Evolutionary conservation across 2,329 filamentous ascomycete genomes (phyloP).

Genomic region (Dendryphion nanum): DNA sequence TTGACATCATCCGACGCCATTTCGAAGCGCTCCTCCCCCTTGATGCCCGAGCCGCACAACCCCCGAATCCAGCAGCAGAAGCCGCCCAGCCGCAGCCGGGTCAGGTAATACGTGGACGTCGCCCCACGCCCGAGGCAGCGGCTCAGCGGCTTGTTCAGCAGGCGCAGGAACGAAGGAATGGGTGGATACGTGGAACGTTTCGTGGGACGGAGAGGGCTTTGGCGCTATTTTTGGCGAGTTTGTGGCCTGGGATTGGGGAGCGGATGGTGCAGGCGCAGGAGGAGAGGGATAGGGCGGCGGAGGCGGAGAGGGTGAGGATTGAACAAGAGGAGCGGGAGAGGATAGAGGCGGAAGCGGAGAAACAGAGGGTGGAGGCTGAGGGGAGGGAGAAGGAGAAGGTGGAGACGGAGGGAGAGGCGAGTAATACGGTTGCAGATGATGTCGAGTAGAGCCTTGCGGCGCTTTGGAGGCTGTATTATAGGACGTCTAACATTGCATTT

Average conservation of each 20-base stretch:
- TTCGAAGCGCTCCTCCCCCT: conserved; percentile 44
- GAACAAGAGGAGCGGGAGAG: conserved; percentile 19
- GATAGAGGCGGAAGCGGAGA: conserved; percentile 14
- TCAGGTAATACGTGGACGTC: not conserved
- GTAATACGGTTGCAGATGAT: too few relatives aligned
- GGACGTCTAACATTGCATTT: too few relatives aligned
- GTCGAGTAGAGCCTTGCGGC: too few relatives aligned
- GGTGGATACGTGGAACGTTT: conserved; percentile 35
- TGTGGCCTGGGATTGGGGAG: conserved; percentile 63
- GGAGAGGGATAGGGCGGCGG: conserved; percentile 39
- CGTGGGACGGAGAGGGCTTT: conserved; percentile 54
- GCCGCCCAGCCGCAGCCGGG: not conserved
- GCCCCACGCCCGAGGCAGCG: conserved; percentile 40
- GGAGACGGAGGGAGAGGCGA: too few relatives aligned
- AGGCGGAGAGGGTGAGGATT: conserved; percentile 15
- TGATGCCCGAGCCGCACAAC: not conserved
- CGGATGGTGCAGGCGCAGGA: conserved; percentile 57
- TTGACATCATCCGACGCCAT: conserved; percentile 39
- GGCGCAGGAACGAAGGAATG: conserved; percentile 24
- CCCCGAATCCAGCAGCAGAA: not conserved
- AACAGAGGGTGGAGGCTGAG: conserved; percentile 7
- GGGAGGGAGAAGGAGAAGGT: conserved; percentile 2
- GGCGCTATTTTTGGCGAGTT: conserved; percentile 61
- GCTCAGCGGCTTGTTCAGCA: conserved; percentile 42
- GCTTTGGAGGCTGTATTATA: too few relatives aligned